Conservation (phyloP, 306 rosid genomes). For the Pueraria montana region DNA sequence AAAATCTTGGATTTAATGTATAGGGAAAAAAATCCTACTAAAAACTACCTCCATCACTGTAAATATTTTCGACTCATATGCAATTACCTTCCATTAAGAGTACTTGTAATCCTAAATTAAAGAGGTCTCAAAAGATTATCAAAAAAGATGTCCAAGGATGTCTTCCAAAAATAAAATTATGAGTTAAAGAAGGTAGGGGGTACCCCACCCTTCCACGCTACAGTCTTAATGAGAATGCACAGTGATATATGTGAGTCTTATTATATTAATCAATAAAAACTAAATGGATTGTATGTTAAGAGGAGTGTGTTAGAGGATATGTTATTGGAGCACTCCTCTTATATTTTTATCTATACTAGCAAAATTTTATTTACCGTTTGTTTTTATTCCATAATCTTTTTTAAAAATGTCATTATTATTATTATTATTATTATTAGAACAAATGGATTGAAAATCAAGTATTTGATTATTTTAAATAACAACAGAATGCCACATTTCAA, state of each 20-base stretch:
- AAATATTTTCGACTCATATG: background rate
- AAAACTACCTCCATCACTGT: background rate
- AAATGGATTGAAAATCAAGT: background rate
- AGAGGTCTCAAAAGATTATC: background rate
- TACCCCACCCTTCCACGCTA: background rate
- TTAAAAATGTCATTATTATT: too few species aligned
- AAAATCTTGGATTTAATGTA: background rate
- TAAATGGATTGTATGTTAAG: too few species aligned
- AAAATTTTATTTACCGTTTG: too few species aligned
- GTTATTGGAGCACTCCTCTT: too few species aligned
- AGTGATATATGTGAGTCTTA: background rate
- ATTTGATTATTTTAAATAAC: background rate
- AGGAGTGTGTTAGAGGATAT: too few species aligned
- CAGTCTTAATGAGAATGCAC: background rate
- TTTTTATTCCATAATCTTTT: too few species aligned
- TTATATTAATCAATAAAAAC: too few species aligned
- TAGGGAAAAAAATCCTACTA: background rate
- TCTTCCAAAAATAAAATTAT: background rate
- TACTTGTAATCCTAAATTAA: background rate
- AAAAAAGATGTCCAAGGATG: background rate
- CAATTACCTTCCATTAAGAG: background rate
- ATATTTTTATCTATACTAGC: too few species aligned
- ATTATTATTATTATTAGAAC: too few species aligned
- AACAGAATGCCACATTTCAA: background rate
- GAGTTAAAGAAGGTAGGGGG: background rate